Conservation (phyloP, 1,139 yeast species). For the Arxiozyma slooffiae region DNA sequence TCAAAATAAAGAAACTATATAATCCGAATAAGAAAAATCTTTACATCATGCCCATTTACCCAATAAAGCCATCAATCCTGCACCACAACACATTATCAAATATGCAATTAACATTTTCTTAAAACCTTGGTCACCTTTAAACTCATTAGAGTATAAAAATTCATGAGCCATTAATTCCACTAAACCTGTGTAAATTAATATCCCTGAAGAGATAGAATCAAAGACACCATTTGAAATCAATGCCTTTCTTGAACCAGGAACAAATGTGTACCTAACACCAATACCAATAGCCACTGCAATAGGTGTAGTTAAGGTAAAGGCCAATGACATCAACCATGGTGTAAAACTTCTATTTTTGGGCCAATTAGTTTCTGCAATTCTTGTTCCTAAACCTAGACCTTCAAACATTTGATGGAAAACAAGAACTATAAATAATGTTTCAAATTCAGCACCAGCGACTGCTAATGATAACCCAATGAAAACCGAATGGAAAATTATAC, state of each 20-base stretch:
- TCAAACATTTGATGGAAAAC: constrained; percentile 90
- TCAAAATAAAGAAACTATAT: background rate
- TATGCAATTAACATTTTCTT: constrained; percentile 31
- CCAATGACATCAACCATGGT: constrained; percentile 52
- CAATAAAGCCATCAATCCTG: constrained; percentile 74
- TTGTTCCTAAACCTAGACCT: constrained; percentile 84
- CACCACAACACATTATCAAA: constrained; percentile 51
- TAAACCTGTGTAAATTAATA: constrained; percentile 72
- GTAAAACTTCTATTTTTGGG: constrained; percentile 35
- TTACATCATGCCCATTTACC: constrained; percentile 72
- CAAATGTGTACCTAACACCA: constrained; percentile 63
- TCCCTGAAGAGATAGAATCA: constrained; percentile 79
- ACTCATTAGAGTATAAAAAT: constrained; percentile 60
- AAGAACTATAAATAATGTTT: constrained; percentile 64
- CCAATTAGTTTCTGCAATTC: constrained; percentile 70
- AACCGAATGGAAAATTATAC: constrained; percentile 72
- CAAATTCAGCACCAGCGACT: constrained; percentile 67
- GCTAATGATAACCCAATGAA: constrained; percentile 70
- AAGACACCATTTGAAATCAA: constrained; percentile 67
- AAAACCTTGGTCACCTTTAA: constrained; percentile 37
- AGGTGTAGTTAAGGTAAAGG: constrained; percentile 70
- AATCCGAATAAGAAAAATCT: background rate
- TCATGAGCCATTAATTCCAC: constrained; percentile 87
- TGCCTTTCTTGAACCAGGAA: constrained; percentile 56
- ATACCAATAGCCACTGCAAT: constrained; percentile 78